Base-by-base conservation (phyloP, 306 rosid species). In the Trifolium fragiferum region DNA sequence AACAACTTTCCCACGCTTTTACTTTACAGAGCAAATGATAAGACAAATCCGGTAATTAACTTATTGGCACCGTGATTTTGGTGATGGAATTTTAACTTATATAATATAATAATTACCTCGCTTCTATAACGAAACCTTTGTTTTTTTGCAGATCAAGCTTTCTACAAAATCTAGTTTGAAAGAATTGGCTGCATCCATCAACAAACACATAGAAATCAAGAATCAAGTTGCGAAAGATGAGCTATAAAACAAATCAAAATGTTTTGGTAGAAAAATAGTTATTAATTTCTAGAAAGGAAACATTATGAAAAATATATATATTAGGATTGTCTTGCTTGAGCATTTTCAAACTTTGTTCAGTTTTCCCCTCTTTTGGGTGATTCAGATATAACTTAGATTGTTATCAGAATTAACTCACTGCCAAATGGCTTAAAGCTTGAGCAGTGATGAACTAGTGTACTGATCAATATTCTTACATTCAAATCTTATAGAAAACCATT, bases 1-100 rank as follows among this genome's bases (percentile, higher is more conserved):
- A 76, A 86, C 57, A 92, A 92, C 62, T 94, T 86, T 75, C 98
- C 99, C 55, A 80, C 98, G 3, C 93, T 94, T 65, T 25, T 94
- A 32, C 89, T 90, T 13, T 90, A 83, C 80, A 71, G 80, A 72
- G 90, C 86, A 32, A 70, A 72, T 46, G 86, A 94, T 68, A 94
- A 90, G 89, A 68, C 81, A 15, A 87, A 86, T 76, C 99, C 93
- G 84, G 99, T 94, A 88, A 87, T 23, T 80, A 77, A 77, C 49
- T 54, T 79, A 38, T 6, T 4, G 5, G 10, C 32, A 16, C 18
- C 18, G n/a, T 16, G 12, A 16, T 64, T 64, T n/a, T 57, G 63
- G 59, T 38, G 74, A 57, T 61, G 12, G 46, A 55, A 18, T 67
- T 47, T 80, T 32, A 2, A 20, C 46, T 47, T 50, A 20, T 61